Base-by-base conservation (phyloP, 2,329 filamentous ascomycete genomes). In the Teratosphaeria viscida region DNA sequence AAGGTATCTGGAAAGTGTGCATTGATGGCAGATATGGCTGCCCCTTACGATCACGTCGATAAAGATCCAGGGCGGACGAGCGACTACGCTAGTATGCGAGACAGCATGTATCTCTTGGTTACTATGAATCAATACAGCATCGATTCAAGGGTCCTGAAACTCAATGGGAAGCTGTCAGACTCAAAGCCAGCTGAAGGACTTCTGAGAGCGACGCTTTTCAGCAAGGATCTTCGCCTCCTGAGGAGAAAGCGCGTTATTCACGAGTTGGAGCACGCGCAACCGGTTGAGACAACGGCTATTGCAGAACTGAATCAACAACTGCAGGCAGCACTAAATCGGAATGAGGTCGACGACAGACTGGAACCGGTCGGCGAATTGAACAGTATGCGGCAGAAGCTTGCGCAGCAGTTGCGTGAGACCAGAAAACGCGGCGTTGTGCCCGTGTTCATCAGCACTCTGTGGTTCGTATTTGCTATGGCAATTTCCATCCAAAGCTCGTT, bases 51-150 rank as follows among this genome's bases (percentile, higher is more conserved):
- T 19, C 61, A 67, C 4, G 59, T 57, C 1, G 64, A 68, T 32
- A 61, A 54, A 1, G 64, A 68, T 34, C 68, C 67, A 1, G 64
- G 65, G 16, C 63, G 67, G 16, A 61, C 68, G 14, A 71, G 67
- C 14, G 65, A 76, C 16, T 76, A 74, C 60, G 67, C 64, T 5
- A 71, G 71, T 23, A 72, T 77, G 57, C 63, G 76, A 43, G 77
- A 79, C 60, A 77, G 75, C 0, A 73, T 78, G 64, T 78, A 75
- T 57, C 70, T 79, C 16, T 68, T 79, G 19, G 70, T 73, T 55
- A 73, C 73, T 5, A 75, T 78, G 70, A 78, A 78, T 54, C 77
- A 79, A 63, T 79, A 76, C 60, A 75, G 68, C 3, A 70, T 76
- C 58, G 72, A 72, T 47, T 5, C 61, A 59, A 23, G 54, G 4